Conservation (phyloP, 495 filamentous ascomycete genomes). For the Cryomyces antarcticus region DNA sequence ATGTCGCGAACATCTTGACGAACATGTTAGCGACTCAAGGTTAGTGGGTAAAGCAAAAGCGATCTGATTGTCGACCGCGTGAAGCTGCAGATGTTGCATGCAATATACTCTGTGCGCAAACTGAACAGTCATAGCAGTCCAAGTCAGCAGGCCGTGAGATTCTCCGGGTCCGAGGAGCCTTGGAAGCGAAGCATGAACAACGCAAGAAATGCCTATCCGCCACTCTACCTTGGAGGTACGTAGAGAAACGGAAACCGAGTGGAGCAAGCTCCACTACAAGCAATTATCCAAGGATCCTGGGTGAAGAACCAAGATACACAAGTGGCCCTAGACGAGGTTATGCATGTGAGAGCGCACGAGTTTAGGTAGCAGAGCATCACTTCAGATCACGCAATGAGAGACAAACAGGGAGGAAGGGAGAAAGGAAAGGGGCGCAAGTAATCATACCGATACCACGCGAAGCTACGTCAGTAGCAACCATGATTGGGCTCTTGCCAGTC, state of each 20-base stretch:
- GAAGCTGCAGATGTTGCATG: conserved; percentile 27
- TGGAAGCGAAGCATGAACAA: conserved; percentile 45
- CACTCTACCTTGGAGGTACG: conserved; percentile 52
- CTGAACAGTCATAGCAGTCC: conserved; percentile 8
- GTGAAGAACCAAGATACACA: conserved; percentile 57
- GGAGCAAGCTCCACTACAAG: conserved; percentile 56
- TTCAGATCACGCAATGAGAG: conserved; percentile 21
- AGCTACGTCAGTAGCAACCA: conserved; percentile 97
- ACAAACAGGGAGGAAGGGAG: conserved; percentile 34
- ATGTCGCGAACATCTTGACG: conserved; percentile 97
- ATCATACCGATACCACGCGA: conserved; percentile 99
- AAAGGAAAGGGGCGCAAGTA: conserved; percentile 25
- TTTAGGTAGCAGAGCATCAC: conserved; percentile 82
- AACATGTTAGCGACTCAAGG: conserved; percentile 56
- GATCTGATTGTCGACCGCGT: conserved; percentile 38
- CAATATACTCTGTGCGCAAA: conserved; percentile 44
- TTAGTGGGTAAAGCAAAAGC: conserved; percentile 26
- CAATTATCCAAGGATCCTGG: conserved; percentile 68
- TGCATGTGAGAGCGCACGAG: conserved; percentile 55
- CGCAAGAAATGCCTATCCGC: conserved; percentile 57
- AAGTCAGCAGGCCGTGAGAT: conserved; percentile 23
- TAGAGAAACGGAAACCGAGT: conserved; percentile 51
- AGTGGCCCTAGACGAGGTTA: conserved; percentile 69
- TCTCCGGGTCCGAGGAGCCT: conserved; percentile 56
- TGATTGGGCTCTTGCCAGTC: conserved; percentile 83